Evolutionary conservation across 2,329 filamentous ascomycete genomes (phyloP).

Genomic region (Botrytis deweyae): DNA sequence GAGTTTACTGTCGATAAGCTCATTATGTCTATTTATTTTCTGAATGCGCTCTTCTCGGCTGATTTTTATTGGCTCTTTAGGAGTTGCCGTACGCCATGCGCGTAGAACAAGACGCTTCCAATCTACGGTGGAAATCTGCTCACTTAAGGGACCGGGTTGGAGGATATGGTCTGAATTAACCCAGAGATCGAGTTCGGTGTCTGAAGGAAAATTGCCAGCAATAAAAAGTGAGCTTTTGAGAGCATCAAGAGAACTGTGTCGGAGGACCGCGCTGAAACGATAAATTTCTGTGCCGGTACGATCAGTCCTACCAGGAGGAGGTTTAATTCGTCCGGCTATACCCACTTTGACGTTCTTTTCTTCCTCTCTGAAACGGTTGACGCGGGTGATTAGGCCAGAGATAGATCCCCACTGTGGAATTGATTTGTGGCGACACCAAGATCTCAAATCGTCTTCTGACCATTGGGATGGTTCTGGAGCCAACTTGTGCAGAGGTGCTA

Average conservation of each 20-base stretch:
- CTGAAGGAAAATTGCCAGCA: slow-evolving; percentile 23
- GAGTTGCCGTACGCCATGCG: slow-evolving; percentile 5
- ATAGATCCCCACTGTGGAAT: slow-evolving; percentile 18
- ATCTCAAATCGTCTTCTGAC: slow-evolving; percentile 17
- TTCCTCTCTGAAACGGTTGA: slow-evolving; percentile 16
- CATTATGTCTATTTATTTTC: neutral
- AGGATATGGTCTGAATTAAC: slow-evolving; percentile 17
- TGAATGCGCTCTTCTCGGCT: slow-evolving; percentile 5
- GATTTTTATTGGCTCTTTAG: neutral
- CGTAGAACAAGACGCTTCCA: slow-evolving; percentile 16
- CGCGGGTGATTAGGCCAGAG: slow-evolving; percentile 1
- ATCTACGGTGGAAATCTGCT: neutral
- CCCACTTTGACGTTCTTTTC: slow-evolving; percentile 1
- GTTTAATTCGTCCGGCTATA: neutral
- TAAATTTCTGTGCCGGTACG: slow-evolving; percentile 23
- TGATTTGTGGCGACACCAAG: slow-evolving; percentile 12
- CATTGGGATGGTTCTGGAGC: slow-evolving; percentile 15
- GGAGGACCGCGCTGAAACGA: slow-evolving; percentile 19
- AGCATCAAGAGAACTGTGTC: slow-evolving; percentile 17
- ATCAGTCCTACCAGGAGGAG: slow-evolving; percentile 4
- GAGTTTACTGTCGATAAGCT: neutral
- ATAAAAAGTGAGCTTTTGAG: slow-evolving; percentile 25
- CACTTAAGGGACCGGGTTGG: neutral
- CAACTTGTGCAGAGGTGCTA: neutral
- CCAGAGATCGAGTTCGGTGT: slow-evolving; percentile 22